A percentile compares a stretch with the other conserved stretches of the same genome.
Conservation (phyloP, 73 alveolate genomes). For the Blepharisma japonicum region DNA sequence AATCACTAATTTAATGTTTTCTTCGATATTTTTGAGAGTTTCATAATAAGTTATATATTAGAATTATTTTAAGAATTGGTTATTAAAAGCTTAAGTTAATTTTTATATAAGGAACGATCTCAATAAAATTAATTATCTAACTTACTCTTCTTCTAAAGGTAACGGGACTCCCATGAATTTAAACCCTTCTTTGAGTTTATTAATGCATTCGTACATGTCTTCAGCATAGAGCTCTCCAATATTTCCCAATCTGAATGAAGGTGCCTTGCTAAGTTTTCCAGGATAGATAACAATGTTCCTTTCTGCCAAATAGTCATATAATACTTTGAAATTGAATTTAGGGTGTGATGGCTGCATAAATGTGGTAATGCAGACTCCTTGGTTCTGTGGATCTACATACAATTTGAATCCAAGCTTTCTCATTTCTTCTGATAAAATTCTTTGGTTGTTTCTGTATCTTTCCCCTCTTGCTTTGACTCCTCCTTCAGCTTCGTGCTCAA, state of each 20-base stretch:
- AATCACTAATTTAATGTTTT: too few relatives aligned
- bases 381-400: constrained; percentile 38
- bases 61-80: too few relatives aligned
- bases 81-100: too few relatives aligned
- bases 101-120: too few relatives aligned
- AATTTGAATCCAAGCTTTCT: constrained; percentile 48
- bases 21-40: too few relatives aligned
- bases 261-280: constrained; percentile 65
- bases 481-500: constrained; percentile 60
- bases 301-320: constrained; percentile 48
- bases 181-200: constrained; percentile 21
- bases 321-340: constrained; percentile 39
- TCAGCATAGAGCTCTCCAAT: constrained; percentile 50
- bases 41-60: too few relatives aligned
- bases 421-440: constrained; percentile 35
- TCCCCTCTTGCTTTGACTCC: constrained; percentile 53
- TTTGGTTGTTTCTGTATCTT: constrained; percentile 43
- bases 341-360: constrained; percentile 48
- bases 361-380: constrained; percentile 50
- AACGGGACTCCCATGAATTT: constrained; percentile 25
- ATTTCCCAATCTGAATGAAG: constrained; percentile 69
- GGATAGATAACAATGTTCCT: constrained; percentile 56
- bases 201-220: constrained; percentile 10
- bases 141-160: not conserved
- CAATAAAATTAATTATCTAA: too few relatives aligned